Conservation (phyloP, 2,329 filamentous ascomycete genomes). For the Trichoderma koningii region DNA sequence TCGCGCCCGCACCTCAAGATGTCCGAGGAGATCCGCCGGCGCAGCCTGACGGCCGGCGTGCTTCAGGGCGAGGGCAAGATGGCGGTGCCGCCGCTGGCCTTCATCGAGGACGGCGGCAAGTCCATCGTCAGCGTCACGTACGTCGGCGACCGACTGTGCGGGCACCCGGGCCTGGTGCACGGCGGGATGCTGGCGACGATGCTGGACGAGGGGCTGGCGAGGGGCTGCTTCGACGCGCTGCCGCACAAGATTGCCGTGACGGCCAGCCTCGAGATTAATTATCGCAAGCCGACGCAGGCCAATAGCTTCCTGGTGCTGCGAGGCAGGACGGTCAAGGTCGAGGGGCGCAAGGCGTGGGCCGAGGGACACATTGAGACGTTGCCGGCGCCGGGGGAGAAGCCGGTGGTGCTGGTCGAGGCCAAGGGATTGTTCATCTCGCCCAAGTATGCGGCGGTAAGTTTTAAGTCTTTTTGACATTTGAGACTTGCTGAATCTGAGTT, state of each 20-base stretch:
- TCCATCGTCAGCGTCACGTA: slow-evolving; percentile 72
- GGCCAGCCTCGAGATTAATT: slow-evolving; percentile 80
- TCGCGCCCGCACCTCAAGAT: slow-evolving; percentile 87
- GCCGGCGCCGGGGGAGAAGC: slow-evolving; percentile 60
- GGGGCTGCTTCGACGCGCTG: slow-evolving; percentile 84
- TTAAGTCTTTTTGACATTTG: neutral
- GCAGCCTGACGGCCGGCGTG: slow-evolving; percentile 81
- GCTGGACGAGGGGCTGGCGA: slow-evolving; percentile 84
- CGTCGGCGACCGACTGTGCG: slow-evolving; percentile 78
- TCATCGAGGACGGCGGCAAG: slow-evolving; percentile 70
- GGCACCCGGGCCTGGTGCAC: slow-evolving; percentile 88
- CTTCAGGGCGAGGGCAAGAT: slow-evolving; percentile 75
- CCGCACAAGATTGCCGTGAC: slow-evolving; percentile 86
- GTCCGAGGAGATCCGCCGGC: slow-evolving; percentile 65
- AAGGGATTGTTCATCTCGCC: slow-evolving; percentile 88
- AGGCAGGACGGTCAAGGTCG: slow-evolving; percentile 79
- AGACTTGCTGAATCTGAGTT: neutral
- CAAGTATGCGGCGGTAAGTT: slow-evolving; percentile 71
- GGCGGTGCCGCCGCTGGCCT: slow-evolving; percentile 77
- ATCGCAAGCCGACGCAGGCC: slow-evolving; percentile 77
- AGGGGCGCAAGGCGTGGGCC: slow-evolving; percentile 94
- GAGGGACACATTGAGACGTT: slow-evolving; percentile 83
- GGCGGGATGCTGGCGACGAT: slow-evolving; percentile 90
- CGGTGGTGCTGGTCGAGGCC: slow-evolving; percentile 74
- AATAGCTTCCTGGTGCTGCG: slow-evolving; percentile 74